phyloP scores from a whole-genome alignment of 495 filamentous ascomycete genomes.

The Margaritispora aquatica region DNA sequence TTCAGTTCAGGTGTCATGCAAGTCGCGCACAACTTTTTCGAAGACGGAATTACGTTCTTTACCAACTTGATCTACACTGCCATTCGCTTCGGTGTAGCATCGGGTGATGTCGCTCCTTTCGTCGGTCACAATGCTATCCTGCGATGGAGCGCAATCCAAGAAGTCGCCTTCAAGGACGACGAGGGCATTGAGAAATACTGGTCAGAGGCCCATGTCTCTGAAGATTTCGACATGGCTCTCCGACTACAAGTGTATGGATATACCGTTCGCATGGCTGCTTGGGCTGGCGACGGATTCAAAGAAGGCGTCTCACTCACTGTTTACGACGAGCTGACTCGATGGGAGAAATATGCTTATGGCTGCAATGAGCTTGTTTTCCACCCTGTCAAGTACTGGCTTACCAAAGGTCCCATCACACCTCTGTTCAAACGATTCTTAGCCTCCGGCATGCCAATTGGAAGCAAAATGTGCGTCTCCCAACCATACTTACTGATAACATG shows the following conservation, averaged over 20 bases:
- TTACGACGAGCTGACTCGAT: constrained; percentile 67
- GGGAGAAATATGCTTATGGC: constrained; percentile 75
- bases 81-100: constrained; percentile 59
- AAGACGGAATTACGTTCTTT: constrained; percentile 61
- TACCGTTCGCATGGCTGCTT: constrained; percentile 55
- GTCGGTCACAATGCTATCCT: constrained; percentile 67
- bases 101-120: constrained; percentile 63
- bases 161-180: constrained; percentile 45
- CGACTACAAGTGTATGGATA: constrained; percentile 60
- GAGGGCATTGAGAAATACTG: constrained; percentile 60
- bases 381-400: constrained; percentile 45
- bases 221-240: constrained; percentile 72
- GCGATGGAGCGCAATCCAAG: constrained; percentile 62
- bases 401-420: constrained; percentile 54
- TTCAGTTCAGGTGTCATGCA: constrained; percentile 66
- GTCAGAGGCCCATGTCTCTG: constrained; percentile 67
- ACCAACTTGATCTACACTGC: constrained; percentile 67
- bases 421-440: constrained; percentile 39
- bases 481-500: neutral
- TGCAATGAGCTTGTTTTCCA: constrained; percentile 63
- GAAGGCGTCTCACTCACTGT: constrained; percentile 71
- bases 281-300: constrained; percentile 60
- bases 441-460: constrained; percentile 17
- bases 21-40: constrained; percentile 53
- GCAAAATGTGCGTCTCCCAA: constrained; percentile 38